phyloP scores from a whole-genome alignment of 2,329 filamentous ascomycete species.

The Xenosphaeropsis pyriputrescens region DNA sequence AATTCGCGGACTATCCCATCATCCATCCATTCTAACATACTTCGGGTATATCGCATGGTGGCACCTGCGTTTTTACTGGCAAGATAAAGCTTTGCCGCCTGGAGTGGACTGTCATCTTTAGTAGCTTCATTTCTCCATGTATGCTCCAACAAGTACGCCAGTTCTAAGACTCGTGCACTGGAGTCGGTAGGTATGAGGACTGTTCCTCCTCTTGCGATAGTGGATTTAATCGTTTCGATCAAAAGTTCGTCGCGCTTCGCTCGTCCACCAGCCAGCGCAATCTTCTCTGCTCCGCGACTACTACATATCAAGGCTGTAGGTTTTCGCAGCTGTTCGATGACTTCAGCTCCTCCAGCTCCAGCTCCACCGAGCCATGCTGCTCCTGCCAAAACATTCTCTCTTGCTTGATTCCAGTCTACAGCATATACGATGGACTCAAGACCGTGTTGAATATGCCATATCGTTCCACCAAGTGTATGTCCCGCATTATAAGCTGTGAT shows the following conservation, averaged over 20 bases:
- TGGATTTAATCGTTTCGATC: constrained; percentile 66
- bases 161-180: constrained; percentile 81
- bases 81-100: constrained; percentile 54
- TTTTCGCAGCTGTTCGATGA: constrained; percentile 85
- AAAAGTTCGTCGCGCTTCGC: constrained; percentile 77
- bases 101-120: constrained; percentile 34
- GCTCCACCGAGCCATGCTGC: constrained; percentile 85
- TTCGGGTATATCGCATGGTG: constrained; percentile 80
- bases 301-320: constrained; percentile 92
- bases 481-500: constrained; percentile 96
- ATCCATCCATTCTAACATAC: constrained; percentile 99
- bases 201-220: constrained; percentile 70
- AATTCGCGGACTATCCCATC: constrained; percentile 88
- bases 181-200: constrained; percentile 92
- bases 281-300: constrained; percentile 61
- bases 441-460: constrained; percentile 97
- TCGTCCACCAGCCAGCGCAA: constrained; percentile 55
- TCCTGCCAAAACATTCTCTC: constrained; percentile 86
- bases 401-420: constrained; percentile 95
- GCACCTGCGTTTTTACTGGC: constrained; percentile 77
- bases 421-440: constrained; percentile 96
- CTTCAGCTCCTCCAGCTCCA: constrained; percentile 68
- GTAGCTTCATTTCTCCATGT: constrained; percentile 62
- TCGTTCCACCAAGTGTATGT: constrained; percentile 89
- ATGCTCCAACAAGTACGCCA: constrained; percentile 85